These are phyloP conservation scores for Vicia faba DNA, from an alignment of 306 rosid genomes.

Conservation along the genomic window DNA sequence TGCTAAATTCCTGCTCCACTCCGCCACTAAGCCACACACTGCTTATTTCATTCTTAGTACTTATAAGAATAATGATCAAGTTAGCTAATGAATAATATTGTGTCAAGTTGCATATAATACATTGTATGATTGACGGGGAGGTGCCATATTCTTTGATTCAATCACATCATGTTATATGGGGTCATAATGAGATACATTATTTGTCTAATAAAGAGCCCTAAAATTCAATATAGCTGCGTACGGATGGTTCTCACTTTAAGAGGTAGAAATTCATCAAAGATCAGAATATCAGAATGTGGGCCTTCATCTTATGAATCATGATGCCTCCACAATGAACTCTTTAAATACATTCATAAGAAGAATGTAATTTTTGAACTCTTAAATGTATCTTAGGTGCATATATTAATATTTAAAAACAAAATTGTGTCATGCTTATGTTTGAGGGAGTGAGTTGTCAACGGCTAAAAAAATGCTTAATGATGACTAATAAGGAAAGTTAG, in stretches of 20 bases:
- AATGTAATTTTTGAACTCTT: too few relatives aligned
- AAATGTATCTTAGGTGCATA: too few relatives aligned
- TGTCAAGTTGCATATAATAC: neutral
- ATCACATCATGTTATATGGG: slow-evolving; percentile 36
- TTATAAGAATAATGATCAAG: neutral
- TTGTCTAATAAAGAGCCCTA: slow-evolving; percentile 36
- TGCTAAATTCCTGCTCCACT: too few relatives aligned
- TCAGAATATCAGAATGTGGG: slow-evolving; percentile 39
- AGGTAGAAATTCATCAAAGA: slow-evolving; percentile 35
- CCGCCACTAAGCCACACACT: too few relatives aligned
- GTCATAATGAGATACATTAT: slow-evolving; percentile 29
- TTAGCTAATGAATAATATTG: neutral
- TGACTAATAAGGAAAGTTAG: slow-evolving; percentile 44
- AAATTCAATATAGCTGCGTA: slow-evolving; percentile 45
- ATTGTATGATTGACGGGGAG: slow-evolving; percentile 36
- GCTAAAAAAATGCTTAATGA: slow-evolving; percentile 42
- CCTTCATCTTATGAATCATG: slow-evolving; percentile 9
- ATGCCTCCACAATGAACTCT: slow-evolving; percentile 11
- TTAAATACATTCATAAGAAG: too few relatives aligned
- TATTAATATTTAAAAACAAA: neutral
- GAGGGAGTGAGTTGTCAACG: slow-evolving; percentile 36
- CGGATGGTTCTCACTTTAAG: slow-evolving; percentile 41
- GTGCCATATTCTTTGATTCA: slow-evolving; percentile 32
- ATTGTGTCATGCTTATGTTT: neutral
- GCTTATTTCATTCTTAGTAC: neutral